phyloP scores from a whole-genome alignment of 345 rosid genomes.

The Odontarrhena argentea region DNA sequence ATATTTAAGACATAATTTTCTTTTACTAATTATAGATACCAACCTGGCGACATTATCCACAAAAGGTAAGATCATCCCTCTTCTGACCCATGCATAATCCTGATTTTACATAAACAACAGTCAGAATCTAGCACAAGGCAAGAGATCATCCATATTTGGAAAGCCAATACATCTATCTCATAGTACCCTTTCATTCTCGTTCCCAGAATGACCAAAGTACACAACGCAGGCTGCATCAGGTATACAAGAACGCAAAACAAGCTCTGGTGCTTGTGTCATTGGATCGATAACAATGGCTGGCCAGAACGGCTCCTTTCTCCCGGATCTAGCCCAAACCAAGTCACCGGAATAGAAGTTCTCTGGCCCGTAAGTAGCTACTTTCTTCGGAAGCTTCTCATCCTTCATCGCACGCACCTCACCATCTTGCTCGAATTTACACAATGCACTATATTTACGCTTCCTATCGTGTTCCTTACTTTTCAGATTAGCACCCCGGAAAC shows the following conservation, averaged over 20 bases:
- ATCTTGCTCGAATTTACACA: slow-evolving; percentile 59
- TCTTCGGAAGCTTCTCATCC: too few relatives aligned
- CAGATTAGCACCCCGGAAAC: too few relatives aligned
- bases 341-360: slow-evolving; percentile 95
- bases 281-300: slow-evolving; percentile 97
- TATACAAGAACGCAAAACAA: slow-evolving; percentile 90
- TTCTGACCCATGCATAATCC: slow-evolving; percentile 92
- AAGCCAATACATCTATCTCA: too few relatives aligned
- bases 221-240: slow-evolving; percentile 95
- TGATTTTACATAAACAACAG: slow-evolving; percentile 43
- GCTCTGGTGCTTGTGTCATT: slow-evolving; percentile 91
- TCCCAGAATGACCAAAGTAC: slow-evolving; percentile 90
- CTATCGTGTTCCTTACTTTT: slow-evolving; percentile 47
- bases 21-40: slow-evolving; percentile 26
- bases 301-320: slow-evolving; percentile 78
- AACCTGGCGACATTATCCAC: slow-evolving; percentile 81
- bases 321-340: slow-evolving; percentile 93
- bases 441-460: too few relatives aligned
- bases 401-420: slow-evolving; percentile 45
- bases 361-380: slow-evolving; percentile 81
- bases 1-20: not conserved
- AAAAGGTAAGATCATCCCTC: slow-evolving; percentile 91
- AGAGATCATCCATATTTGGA: not conserved
- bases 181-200: slow-evolving; percentile 82
- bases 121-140: slow-evolving; percentile 25